phyloP scores from a whole-genome alignment of 148 eudicot genomes.

The Nepenthes gracilis region DNA sequence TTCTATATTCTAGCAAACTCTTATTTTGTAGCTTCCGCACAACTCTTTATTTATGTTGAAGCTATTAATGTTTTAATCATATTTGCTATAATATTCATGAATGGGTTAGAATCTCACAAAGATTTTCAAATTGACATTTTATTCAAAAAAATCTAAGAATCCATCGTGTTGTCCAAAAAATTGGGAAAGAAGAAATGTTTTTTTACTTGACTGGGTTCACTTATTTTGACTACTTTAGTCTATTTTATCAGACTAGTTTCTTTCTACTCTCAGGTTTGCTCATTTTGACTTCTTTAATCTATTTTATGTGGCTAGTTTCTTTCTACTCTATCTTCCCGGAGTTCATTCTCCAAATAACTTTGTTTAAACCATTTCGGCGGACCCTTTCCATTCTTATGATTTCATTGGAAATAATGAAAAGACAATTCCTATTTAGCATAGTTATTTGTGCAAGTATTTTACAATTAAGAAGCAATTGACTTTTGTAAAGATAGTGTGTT shows the following conservation, averaged over 20 bases:
- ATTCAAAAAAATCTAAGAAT: too few species aligned
- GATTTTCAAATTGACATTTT: neutral
- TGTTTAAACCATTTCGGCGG: constrained; percentile 1
- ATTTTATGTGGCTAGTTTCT: constrained; percentile 1
- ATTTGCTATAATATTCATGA: too few species aligned
- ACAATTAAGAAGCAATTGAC: neutral
- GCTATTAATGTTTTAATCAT: too few species aligned
- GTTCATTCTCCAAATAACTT: constrained; percentile 3
- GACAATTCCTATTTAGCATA: constrained; percentile 6
- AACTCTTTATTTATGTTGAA: too few species aligned
- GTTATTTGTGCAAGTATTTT: constrained; percentile 5
- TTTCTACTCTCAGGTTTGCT: neutral
- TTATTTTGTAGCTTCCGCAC: too few species aligned
- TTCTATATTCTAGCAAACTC: neutral
- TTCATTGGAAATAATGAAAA: constrained; percentile 5
- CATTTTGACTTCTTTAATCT: neutral
- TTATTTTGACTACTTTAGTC: neutral
- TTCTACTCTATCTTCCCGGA: neutral
- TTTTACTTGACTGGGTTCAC: too few species aligned
- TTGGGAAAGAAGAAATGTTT: too few species aligned
- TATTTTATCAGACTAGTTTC: constrained; percentile 1
- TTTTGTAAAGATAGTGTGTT: neutral
- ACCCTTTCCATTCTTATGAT: constrained; percentile 3
- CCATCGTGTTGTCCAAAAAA: too few species aligned
- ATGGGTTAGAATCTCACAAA: too few species aligned